These are phyloP conservation scores for Lactifluus rugatus DNA, from an alignment of 768 basidiomycete genomes.

Conservation along the genomic window DNA sequence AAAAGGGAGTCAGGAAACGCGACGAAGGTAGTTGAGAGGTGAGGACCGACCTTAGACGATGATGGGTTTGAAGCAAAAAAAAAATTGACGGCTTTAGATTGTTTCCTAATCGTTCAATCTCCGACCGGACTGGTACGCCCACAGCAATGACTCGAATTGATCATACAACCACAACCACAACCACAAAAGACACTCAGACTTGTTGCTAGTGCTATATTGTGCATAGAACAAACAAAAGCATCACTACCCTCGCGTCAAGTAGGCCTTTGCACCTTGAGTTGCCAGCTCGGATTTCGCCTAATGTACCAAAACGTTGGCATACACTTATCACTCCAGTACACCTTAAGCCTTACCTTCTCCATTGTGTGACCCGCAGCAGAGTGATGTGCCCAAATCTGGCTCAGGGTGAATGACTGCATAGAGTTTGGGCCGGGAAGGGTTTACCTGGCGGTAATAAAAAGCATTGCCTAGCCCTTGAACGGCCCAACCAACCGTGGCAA, in stretches of 20 bases:
- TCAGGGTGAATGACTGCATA: not conserved
- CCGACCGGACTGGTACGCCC: too few relatives aligned
- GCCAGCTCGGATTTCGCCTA: constrained; percentile 82
- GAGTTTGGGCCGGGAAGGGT: constrained; percentile 21
- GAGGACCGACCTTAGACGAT: constrained; percentile 41
- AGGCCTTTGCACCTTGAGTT: constrained; percentile 75
- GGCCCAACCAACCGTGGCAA: constrained; percentile 82
- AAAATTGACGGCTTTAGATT: constrained; percentile 19
- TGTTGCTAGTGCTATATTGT: not conserved
- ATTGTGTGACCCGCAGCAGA: constrained; percentile 79
- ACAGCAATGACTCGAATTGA: not conserved
- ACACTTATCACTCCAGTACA: constrained; percentile 2
- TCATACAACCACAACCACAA: not conserved
- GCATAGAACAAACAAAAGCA: constrained; percentile 4
- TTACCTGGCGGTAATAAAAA: constrained; percentile 69
- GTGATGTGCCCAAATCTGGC: constrained; percentile 68
- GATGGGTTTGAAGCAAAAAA: constrained; percentile 48
- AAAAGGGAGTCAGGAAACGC: constrained; percentile 4
- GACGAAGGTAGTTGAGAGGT: constrained; percentile 17
- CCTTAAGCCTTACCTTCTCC: constrained; percentile 51
- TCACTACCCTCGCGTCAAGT: constrained; percentile 73
- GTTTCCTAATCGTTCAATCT: constrained; percentile 29
- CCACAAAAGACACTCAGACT: not conserved
- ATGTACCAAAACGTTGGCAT: constrained; percentile 2
- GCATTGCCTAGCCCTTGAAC: constrained; percentile 77